Base-by-base conservation (phyloP, 2,329 filamentous ascomycete genomes). In the Aspergillus sp. region DNA sequence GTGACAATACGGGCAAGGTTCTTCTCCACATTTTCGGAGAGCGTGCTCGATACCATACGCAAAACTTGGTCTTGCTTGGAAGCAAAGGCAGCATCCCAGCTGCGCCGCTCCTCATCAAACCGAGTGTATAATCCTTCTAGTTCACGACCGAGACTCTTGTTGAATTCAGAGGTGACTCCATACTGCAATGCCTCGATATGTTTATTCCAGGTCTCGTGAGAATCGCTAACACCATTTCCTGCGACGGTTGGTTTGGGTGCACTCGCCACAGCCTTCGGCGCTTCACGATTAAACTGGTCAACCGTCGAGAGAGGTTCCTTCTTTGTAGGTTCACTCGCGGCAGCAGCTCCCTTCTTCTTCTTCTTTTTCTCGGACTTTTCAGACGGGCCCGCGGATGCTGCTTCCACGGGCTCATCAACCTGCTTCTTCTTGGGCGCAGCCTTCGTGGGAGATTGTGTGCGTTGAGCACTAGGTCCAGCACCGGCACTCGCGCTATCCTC, bases 1-100 rank as follows among this genome's bases (percentile, higher is more conserved):
- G 85, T 84, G 50, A 96, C 87, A 64, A 96, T 90, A 59, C 86
- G 87, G 59, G 86, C 82, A 38, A 97, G 82, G 20, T 90, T 90
- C 66, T 89, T 87, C 73, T 91, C 87, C 22, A 90, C 84, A 56
- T 90, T 90, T 59, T 88, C 86, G 11, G 85, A 85, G 44, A 91
- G 74, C 3, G 88, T 89, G 60, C 80, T 84, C 1, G 87, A 89
- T 4, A 90, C 84, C 53, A 90, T 74, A 26, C 85, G 85, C 43
- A 91, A 80, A 18, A 90, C 80, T 41, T 87, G 85, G 64, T 90
- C 86, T 67, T 89, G 87, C 68, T 87, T 86, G n/a, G 85, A 83
- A 41, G 81, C 78, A 39, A 82, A 81, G 17, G 85, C 81, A 50
- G 85, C 84, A 67, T 87, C 85, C 68, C 86, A 82, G 43, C 83